Base-by-base conservation (phyloP, 2,329 filamentous ascomycete genomes). In the Scedosporium boydii region DNA sequence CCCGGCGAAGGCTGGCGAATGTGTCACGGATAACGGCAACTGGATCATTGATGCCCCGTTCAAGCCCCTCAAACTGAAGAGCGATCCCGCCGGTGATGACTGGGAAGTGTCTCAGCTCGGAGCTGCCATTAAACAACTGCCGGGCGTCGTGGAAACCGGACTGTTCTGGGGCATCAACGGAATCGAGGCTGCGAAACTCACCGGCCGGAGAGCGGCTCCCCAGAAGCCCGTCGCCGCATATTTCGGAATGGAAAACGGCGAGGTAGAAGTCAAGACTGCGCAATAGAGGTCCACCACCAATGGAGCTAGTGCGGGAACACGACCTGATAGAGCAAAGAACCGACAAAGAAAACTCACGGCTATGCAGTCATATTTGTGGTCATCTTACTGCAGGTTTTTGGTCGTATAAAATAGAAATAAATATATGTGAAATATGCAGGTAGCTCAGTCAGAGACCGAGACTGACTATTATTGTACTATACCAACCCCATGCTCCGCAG, bases 11-110 rank as follows among this genome's bases (percentile, higher is more conserved):
- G 89, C 91, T 18, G 91, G 91, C 26, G 90, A 93, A 34, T 83
- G 96, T 60, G 80, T 78, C 44, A 82, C 80, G 0, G 80, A 82
- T 65, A 82, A 81, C 44, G 80, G 80, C 46, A 84, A 84, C 70
- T 89, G 87, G 87, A 89, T 99, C 69, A 87, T 99, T 67, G 95
- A 99, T 71, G 95, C 95, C 12, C 91, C 92, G 0, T 98, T 99
- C 77, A 77, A 82, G 59, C 83, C 87, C 3, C 80, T 98, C 60
- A 77, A 91, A 58, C 83, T 89, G n/a, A 68, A 79, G 21, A 76
- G 79, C n/a, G 82, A 85, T 65, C 66, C 80, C 9, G 71, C 77
- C 59, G 72, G 70, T 3, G 74, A 76, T 14, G 81, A 77, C 4
- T 67, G 80, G 84, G 65, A 69, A 68, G 64, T 99, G 59, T 88